Evolutionary conservation across 192 early-diverging fungal genomes (phyloP).

Genomic region (Neocallimastix lanati): DNA sequence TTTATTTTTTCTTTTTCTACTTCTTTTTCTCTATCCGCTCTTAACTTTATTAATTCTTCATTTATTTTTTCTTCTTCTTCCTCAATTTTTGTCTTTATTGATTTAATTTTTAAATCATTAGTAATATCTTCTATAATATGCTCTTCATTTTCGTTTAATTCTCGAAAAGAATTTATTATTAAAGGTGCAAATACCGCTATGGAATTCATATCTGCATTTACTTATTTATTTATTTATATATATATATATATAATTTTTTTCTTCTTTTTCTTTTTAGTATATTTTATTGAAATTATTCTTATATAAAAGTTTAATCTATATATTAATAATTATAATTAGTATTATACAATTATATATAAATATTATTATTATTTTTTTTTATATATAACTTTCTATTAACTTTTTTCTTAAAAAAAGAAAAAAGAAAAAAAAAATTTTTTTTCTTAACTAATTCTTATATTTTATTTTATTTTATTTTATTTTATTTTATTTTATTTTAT

Average conservation of each 20-base stretch:
- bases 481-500: too few relatives aligned
- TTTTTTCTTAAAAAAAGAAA: too few relatives aligned
- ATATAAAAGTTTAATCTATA: too few relatives aligned
- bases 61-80: neutral
- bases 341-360: too few relatives aligned
- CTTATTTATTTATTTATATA: too few relatives aligned
- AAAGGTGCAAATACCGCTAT: neutral
- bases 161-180: neutral
- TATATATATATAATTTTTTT: neutral
- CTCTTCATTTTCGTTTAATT: neutral
- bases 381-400: too few relatives aligned
- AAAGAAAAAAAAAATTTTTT: too few relatives aligned
- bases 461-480: too few relatives aligned
- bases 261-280: neutral
- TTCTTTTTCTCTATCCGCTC: neutral
- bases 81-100: neutral
- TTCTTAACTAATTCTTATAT: too few relatives aligned
- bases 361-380: too few relatives aligned
- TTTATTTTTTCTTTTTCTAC: neutral
- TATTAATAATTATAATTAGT: too few relatives aligned
- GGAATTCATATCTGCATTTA: neutral
- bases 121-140: neutral
- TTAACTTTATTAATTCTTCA: neutral
- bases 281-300: too few relatives aligned
- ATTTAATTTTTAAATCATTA: neutral